Evolutionary conservation across 1,284 basidiomycete species (phyloP), one percentile per base, ranked within the genome.

Genomic region (Wolfiporia cocos): DNA sequence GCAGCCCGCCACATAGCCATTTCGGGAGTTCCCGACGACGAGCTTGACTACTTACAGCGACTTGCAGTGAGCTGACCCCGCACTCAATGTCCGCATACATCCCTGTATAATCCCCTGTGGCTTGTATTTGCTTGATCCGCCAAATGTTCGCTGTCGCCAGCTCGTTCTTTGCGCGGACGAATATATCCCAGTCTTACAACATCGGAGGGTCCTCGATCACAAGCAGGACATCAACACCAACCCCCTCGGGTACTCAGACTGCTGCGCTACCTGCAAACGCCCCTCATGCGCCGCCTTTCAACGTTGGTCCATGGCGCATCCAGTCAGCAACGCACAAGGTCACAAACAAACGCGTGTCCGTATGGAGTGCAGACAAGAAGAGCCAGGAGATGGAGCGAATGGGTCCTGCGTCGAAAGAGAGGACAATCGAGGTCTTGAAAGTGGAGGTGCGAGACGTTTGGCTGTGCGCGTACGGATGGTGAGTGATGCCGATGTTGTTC

Each of bases 101-200:
- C n/a, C n/a, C n/a, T n/a, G n/a, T n/a, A n/a, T n/a, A n/a, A n/a
- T n/a, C n/a, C n/a, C n/a, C n/a, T n/a, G n/a, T n/a, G n/a, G n/a
- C n/a, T n/a, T n/a, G n/a, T n/a, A n/a, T n/a, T n/a, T n/a, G n/a
- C n/a, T n/a, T n/a, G n/a, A n/a, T n/a, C n/a, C n/a, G n/a, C n/a
- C n/a, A n/a, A 34, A 89, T 92, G 83, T 73, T 97, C 51, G 90
- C 92, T 11, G 93, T 86, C 22, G 92, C 92, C 12, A 86, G 87
- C 5, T 92, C 89, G 10, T 89, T 95, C 63, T 93, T 96, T 59
- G 76, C 80, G 34, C 80, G 93, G 34, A 86, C 91, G 3, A 84
- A 86, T 37, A 88, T 94, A 41, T 84, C 86, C 7, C 84, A 91
- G 58, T 85, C 81, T 11, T 95, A 94, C 61, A 84, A 74, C 50